Base-by-base conservation (phyloP, 495 filamentous ascomycete genomes). In the Aspergillus incahuasiensis region DNA sequence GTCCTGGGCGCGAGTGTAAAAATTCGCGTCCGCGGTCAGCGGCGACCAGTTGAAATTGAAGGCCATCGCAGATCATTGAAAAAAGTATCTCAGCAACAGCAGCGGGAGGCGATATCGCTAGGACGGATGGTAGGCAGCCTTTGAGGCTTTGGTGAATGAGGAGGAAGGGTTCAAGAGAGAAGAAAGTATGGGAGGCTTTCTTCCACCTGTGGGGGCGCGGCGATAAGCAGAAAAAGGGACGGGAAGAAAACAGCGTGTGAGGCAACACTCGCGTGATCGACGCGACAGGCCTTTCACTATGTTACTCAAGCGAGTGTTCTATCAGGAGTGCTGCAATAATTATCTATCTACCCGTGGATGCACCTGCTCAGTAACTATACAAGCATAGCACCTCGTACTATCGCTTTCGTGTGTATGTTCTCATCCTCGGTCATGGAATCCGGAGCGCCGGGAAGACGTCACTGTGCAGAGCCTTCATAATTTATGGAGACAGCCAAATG, bases 1-100 rank as follows among this genome's bases (percentile, higher is more conserved):
- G 62, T 96, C 92, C 68, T 92, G 88, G 48, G 94, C 94, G 64
- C 91, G 84, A 64, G 85, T 82, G 72, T 95, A 95, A 76, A 95
- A 95, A 55, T 74, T 72, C 68, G 90, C 91, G 78, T 96, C 90
- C 62, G 92, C 92, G 73, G 92, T 91, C 62, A 98, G 82, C 67
- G 94, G 94, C 81, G 91, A 96, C 94, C 94, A 98, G 91, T 97
- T 98, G 89, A 98, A 97, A 79, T 96, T 97, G 85, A 98, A 98
- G 59, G 94, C 92, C 94, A 98, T 98, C 61, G 62, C 68, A 56
- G 63, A 34, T 66, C 70, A 71, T 74, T 59, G 66, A 68, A 63
- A 65, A 58, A 44, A 56, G 39, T 52, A 47, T 44, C 24, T 54
- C 46, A 47, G 30, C 28, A 18, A 41, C 43, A 40, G 35, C 21